These are phyloP conservation scores for Tetrahymena borealis DNA, from an alignment of 73 alveolate genomes.

Conservation along the genomic window DNA sequence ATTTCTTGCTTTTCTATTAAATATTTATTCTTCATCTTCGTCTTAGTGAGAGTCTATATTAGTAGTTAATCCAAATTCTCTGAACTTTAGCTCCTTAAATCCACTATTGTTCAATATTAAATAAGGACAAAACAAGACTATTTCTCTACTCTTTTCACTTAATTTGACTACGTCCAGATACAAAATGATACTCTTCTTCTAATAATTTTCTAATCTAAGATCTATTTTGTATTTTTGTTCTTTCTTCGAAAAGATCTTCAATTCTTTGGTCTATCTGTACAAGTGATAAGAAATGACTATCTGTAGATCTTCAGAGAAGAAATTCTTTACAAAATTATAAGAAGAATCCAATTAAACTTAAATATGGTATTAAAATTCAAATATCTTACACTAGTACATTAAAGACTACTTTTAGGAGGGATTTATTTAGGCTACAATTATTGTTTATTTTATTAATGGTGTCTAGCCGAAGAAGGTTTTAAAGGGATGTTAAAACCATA, in stretches of 20 bases:
- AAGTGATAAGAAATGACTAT: background rate
- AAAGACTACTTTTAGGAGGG: background rate
- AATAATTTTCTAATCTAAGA: background rate
- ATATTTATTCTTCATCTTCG: background rate
- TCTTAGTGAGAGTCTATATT: constrained; percentile 13
- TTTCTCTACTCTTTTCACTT: constrained; percentile 26
- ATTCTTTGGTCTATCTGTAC: background rate
- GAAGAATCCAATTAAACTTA: no score
- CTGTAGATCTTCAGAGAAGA: background rate
- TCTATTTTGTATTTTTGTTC: background rate
- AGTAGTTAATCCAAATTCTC: constrained; percentile 28
- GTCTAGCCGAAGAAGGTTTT: background rate
- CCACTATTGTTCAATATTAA: constrained; percentile 30
- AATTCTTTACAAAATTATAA: no score
- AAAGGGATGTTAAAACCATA: constrained; percentile 9
- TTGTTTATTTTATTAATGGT: background rate
- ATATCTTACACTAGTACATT: background rate
- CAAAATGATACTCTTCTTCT: background rate
- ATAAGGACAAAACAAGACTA: constrained; percentile 39
- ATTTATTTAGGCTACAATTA: background rate
- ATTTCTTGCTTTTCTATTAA: background rate
- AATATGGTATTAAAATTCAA: no score
- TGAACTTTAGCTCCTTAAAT: background rate
- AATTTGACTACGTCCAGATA: background rate
- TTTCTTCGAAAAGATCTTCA: background rate